Evolutionary conservation across 148 eudicot genomes (phyloP).

Genomic region (Cornus florida): DNA sequence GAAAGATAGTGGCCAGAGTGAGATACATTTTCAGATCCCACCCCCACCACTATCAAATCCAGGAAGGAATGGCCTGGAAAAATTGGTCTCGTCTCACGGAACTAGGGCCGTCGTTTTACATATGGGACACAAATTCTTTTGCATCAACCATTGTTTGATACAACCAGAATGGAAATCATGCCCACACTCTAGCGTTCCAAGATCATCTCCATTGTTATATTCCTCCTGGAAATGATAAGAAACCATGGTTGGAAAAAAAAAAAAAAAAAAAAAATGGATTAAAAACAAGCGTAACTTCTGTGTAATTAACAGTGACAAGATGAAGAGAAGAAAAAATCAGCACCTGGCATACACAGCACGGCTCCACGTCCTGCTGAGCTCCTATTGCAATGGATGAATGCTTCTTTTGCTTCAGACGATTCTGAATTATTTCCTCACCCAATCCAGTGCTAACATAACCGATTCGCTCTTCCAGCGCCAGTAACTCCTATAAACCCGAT

Average conservation of each 20-base stretch:
- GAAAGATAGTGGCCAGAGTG: not conserved
- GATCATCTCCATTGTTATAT: constrained; percentile 69
- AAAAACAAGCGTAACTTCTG: not conserved
- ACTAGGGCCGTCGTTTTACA: constrained; percentile 80
- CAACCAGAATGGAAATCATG: constrained; percentile 78
- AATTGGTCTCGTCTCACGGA: constrained; percentile 20
- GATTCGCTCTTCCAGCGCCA: constrained; percentile 91
- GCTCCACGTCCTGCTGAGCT: constrained; percentile 54
- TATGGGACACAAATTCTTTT: constrained; percentile 90
- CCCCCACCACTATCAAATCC: not conserved
- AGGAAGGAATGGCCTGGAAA: not conserved
- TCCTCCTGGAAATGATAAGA: constrained; percentile 58
- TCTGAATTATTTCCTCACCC: constrained; percentile 61
- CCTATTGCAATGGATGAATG: constrained; percentile 36
- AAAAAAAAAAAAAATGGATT: not conserved
- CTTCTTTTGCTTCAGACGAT: constrained; percentile 56
- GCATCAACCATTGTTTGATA: constrained; percentile 84
- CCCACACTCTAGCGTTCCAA: constrained; percentile 84
- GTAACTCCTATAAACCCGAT: constrained; percentile 53
- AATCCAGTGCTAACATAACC: constrained; percentile 84
- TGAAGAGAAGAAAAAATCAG: not conserved
- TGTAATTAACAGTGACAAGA: no score
- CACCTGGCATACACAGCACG: constrained; percentile 95
- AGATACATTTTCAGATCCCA: not conserved
- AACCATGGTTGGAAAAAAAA: not conserved